A percentile compares a stretch with the other conserved stretches of the same genome.
Conservation (phyloP, 2,329 filamentous ascomycete species). For the Ophiocordyceps polyrhachis-furcata region DNA sequence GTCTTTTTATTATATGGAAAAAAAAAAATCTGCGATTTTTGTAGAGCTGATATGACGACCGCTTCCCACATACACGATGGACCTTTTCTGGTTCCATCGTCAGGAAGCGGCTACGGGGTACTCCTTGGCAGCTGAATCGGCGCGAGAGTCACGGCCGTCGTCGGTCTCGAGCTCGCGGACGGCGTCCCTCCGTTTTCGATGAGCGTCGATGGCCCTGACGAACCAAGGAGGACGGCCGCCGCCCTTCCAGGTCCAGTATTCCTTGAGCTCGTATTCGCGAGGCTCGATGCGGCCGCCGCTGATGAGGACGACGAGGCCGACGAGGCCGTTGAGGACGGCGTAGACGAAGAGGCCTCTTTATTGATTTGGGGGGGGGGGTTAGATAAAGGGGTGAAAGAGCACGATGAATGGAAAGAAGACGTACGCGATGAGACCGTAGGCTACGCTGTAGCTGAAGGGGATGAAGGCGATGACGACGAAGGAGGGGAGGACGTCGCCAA, state of each 20-base stretch:
- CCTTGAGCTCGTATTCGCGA: conserved; percentile 56
- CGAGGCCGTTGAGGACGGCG: conserved; percentile 51
- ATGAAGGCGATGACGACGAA: conserved; percentile 63
- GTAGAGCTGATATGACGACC: too few relatives aligned
- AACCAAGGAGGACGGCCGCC: conserved; percentile 63
- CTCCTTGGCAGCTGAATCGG: conserved; percentile 9
- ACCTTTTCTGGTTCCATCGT: too few relatives aligned
- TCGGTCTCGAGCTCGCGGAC: conserved; percentile 1
- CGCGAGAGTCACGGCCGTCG: conserved; percentile 4
- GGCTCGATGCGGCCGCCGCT: conserved; percentile 55
- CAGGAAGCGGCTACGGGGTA: not conserved
- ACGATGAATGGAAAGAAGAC: not conserved
- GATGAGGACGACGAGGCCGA: conserved; percentile 48
- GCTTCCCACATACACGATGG: too few relatives aligned
- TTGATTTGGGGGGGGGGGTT: too few relatives aligned
- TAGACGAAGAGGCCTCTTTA: conserved; percentile 67
- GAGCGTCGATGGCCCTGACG: conserved; percentile 18
- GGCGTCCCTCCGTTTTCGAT: not conserved
- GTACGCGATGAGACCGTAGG: conserved; percentile 57
- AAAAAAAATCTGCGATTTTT: too few relatives aligned
- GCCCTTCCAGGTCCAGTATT: conserved; percentile 64
- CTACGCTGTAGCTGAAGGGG: conserved; percentile 62
- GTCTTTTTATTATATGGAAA: too few relatives aligned
- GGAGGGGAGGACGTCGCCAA: conserved; percentile 67
- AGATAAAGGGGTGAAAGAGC: too few relatives aligned